Base-by-base conservation (phyloP, 306 rosid genomes). In the Parietaria judaica region DNA sequence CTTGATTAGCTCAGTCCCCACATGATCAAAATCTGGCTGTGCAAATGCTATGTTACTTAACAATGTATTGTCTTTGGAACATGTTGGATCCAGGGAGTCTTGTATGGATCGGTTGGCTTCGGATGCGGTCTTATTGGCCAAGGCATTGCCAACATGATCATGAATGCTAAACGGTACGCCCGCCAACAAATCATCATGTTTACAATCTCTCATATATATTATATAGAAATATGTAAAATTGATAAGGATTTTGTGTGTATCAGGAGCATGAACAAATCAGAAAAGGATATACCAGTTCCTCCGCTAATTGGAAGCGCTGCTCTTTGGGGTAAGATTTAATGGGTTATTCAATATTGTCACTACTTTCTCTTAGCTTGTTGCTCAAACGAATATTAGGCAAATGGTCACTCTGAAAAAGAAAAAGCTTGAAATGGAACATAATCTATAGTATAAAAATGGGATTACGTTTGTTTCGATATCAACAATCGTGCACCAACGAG, bases 111-210 rank as follows among this genome's bases (percentile, higher is more conserved):
- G 3, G 96, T 88, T 74, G 98, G 98, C 12, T 82, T 88, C 66
- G 96, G 84, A 73, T 91, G 98, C 77, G 98, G 98, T 61, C 77
- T 91, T 52, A 41, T 91, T 63, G 98, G 98, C 71, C 98, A 91
- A 82, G 98, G 98, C 68, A 81, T 91, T 66, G 96, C 95, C 68
- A 91, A 91, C 67, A 66, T 75, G 81, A 79, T 91, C 68, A 91
- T 91, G 98, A 91, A 74, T 63, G 89, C 86, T 31, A 91, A 91
- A 77, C 75, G 96, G 96, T 88, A 81, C 9, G 51, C 31, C 31
- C 31, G 31, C 31, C 31, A 23, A 23, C 31, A 23, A 23, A 23
- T 23, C 31, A 23, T 23, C 31, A 23, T 4, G 44, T 44, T 60
- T 3, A 41, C 15, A 11, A 0, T 56, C 41, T 36, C 41, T 23